phyloP scores from a whole-genome alignment of 164 flowering plant genomes.

The Aristolochia fimbriata region DNA sequence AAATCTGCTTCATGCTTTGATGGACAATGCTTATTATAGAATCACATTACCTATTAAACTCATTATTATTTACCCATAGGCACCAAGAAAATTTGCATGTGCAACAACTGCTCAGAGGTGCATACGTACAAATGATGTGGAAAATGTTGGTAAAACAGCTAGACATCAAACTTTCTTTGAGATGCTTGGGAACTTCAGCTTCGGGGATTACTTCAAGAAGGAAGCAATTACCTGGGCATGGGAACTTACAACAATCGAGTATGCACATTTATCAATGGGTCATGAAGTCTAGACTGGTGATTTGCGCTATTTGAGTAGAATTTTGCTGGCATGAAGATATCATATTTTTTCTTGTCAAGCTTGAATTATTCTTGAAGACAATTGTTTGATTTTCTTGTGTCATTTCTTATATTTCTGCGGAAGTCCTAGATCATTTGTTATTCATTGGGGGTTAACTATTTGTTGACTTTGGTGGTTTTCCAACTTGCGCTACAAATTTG shows the following conservation, averaged over 20 bases:
- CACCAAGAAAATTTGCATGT: conserved; percentile 65
- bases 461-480: too few relatives aligned
- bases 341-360: too few relatives aligned
- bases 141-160: conserved; percentile 83
- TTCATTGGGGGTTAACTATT: too few relatives aligned
- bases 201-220: conserved; percentile 96
- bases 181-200: conserved; percentile 97
- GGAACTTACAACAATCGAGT: conserved; percentile 90
- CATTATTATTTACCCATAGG: conserved; percentile 24
- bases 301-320: conserved; percentile 12
- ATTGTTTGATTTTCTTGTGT: too few relatives aligned
- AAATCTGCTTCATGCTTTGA: not conserved
- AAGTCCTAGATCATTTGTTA: too few relatives aligned
- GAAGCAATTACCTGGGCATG: conserved; percentile 97
- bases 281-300: conserved; percentile 22
- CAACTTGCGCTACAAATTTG: too few relatives aligned
- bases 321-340: not conserved
- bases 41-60: not conserved
- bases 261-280: conserved; percentile 28
- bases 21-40: not conserved
- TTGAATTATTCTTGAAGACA: too few relatives aligned
- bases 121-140: conserved; percentile 90
- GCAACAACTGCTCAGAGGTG: conserved; percentile 92
- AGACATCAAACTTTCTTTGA: conserved; percentile 94
- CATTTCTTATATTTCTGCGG: too few relatives aligned